Conservation (phyloP, 2,329 filamentous ascomycete species). For the Arthrobotrys entomopaga region DNA sequence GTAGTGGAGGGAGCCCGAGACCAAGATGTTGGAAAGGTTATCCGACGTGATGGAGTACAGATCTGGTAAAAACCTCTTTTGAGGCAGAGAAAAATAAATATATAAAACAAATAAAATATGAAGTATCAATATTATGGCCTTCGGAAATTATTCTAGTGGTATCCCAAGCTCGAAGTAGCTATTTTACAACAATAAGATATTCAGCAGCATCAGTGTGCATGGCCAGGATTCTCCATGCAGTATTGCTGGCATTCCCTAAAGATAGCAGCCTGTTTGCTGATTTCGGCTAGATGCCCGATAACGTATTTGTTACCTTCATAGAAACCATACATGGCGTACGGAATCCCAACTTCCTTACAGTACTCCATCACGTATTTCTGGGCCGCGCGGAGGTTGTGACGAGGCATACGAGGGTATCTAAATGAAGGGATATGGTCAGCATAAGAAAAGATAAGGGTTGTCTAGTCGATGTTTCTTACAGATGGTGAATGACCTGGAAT, state of each 20-base stretch:
- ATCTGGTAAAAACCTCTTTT: constrained; percentile 59
- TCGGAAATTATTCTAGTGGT: neutral
- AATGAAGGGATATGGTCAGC: constrained; percentile 11
- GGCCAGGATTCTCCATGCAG: constrained; percentile 47
- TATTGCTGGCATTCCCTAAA: constrained; percentile 75
- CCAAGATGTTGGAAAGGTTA: constrained; percentile 62
- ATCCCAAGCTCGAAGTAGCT: neutral
- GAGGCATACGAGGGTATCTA: constrained; percentile 75
- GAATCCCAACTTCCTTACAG: constrained; percentile 82
- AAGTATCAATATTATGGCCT: too few species aligned
- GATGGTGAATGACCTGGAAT: constrained; percentile 70
- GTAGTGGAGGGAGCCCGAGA: constrained; percentile 64
- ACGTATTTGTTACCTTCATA: constrained; percentile 84
- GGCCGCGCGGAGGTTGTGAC: constrained; percentile 80
- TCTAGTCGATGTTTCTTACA: constrained; percentile 55
- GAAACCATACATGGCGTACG: constrained; percentile 87
- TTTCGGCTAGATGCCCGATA: constrained; percentile 78
- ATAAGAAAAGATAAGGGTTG: neutral
- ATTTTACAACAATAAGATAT: constrained; percentile 19
- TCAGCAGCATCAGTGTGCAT: constrained; percentile 20
- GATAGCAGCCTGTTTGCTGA: constrained; percentile 81
- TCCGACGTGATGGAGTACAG: constrained; percentile 60
- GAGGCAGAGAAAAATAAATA: too few species aligned
- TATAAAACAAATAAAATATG: neutral
- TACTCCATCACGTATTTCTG: constrained; percentile 83